Evolutionary conservation across 805 yeast species (phyloP).

Genomic region (Wickerhamiella spandovensis): DNA sequence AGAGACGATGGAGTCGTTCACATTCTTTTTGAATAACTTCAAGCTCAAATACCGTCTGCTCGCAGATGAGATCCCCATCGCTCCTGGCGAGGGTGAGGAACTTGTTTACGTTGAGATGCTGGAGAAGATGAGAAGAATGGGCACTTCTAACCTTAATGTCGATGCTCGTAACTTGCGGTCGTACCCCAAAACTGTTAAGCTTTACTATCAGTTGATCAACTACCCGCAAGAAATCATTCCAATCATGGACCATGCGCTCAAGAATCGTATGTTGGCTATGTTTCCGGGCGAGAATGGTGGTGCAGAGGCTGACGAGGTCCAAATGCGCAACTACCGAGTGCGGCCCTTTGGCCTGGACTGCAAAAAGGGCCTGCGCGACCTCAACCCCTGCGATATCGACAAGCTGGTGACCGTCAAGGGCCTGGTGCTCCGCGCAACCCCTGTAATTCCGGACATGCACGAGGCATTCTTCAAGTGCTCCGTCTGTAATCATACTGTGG

Average conservation of each 20-base stretch:
- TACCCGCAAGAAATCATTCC: slow-evolving; percentile 97
- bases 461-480: slow-evolving; percentile 91
- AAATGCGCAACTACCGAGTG: slow-evolving; percentile 68
- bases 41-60: slow-evolving; percentile 59
- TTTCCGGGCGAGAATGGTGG: slow-evolving; percentile 22
- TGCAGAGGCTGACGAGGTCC: slow-evolving; percentile 48
- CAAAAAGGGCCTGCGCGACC: slow-evolving; percentile 69
- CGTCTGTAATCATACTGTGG: slow-evolving; percentile 85
- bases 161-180: slow-evolving; percentile 73
- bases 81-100: slow-evolving; percentile 50
- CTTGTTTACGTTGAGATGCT: slow-evolving; percentile 61
- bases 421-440: slow-evolving; percentile 71
- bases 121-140: slow-evolving; percentile 60
- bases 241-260: slow-evolving; percentile 91
- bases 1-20: slow-evolving; percentile 68
- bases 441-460: slow-evolving; percentile 95
- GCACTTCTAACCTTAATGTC: slow-evolving; percentile 68
- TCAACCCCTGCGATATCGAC: slow-evolving; percentile 90
- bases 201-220: slow-evolving; percentile 74
- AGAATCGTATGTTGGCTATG: slow-evolving; percentile 62
- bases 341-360: slow-evolving; percentile 77
- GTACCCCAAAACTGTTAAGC: slow-evolving; percentile 58
- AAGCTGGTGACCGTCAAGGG: slow-evolving; percentile 87
- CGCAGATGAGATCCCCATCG: slow-evolving; percentile 31
- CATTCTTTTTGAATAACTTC: slow-evolving; percentile 74